phyloP scores from a whole-genome alignment of 805 yeast species.

The Schizosaccharomyces japonicus region DNA sequence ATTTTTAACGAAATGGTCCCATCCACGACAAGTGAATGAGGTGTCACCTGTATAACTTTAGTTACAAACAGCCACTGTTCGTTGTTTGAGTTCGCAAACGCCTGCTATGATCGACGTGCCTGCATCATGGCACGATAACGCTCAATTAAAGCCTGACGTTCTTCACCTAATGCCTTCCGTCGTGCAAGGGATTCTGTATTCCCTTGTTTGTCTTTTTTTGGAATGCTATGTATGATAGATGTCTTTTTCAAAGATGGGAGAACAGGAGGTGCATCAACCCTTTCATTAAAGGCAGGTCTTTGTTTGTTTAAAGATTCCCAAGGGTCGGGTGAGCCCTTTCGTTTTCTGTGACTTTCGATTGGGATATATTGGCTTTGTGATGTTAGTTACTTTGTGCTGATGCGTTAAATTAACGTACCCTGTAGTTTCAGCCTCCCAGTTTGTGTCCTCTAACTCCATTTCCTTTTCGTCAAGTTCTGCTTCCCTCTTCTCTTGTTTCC shows the following conservation, averaged over 20 bases:
- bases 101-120: no score
- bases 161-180: background rate
- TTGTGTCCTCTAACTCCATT: background rate
- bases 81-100: no score
- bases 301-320: background rate
- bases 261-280: background rate
- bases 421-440: background rate
- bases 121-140: background rate
- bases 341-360: background rate
- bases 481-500: background rate
- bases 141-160: background rate
- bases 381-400: background rate
- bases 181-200: background rate
- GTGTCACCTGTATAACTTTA: background rate
- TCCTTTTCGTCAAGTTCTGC: background rate
- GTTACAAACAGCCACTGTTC: no score
- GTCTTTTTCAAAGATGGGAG: background rate
- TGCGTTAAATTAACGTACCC: background rate
- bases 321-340: constrained; percentile 1
- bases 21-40: no score
- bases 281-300: background rate
- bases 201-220: background rate
- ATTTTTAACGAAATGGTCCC: background rate
- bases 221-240: background rate
- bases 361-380: background rate